These are phyloP conservation scores for Russula sp. DNA, from an alignment of 768 basidiomycete species.

Conservation along the genomic window DNA sequence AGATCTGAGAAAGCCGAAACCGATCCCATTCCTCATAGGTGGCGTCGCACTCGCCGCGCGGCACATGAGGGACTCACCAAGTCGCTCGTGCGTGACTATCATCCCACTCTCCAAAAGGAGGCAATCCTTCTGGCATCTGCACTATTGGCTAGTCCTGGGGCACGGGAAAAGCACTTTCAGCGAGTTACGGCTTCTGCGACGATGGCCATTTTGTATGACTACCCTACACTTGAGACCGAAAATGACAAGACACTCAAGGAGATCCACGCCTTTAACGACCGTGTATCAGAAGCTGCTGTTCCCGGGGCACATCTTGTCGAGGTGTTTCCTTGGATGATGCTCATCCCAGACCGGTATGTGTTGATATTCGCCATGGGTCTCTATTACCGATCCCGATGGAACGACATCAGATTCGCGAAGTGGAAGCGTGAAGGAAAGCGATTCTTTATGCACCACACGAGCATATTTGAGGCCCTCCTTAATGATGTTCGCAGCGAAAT, in stretches of 20 bases:
- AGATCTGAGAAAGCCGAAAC: background rate
- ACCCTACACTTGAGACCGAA: slow-evolving; percentile 1
- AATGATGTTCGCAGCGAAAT: slow-evolving; percentile 17
- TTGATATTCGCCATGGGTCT: slow-evolving; percentile 11
- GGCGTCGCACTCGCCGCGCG: slow-evolving; percentile 13
- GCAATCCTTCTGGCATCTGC: background rate
- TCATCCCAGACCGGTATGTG: slow-evolving; percentile 10
- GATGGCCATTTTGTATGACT: background rate
- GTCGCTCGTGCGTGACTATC: background rate
- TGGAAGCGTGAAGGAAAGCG: slow-evolving; percentile 26
- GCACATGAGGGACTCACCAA: slow-evolving; percentile 11
- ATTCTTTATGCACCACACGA: background rate
- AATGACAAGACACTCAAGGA: slow-evolving; percentile 5
- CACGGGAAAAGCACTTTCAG: slow-evolving; percentile 1
- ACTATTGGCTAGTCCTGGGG: background rate
- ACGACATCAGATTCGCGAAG: slow-evolving; percentile 16
- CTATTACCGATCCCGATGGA: too few species aligned
- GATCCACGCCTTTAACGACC: background rate
- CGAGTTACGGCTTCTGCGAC: slow-evolving; percentile 1
- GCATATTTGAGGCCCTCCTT: slow-evolving; percentile 20
- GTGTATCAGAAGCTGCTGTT: background rate
- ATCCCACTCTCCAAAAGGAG: slow-evolving; percentile 5
- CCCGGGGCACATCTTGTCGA: slow-evolving; percentile 24
- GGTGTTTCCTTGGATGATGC: too few species aligned
- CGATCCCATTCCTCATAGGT: background rate